These are phyloP conservation scores for Garcia nutans DNA, from an alignment of 345 rosid species.

Conservation along the genomic window DNA sequence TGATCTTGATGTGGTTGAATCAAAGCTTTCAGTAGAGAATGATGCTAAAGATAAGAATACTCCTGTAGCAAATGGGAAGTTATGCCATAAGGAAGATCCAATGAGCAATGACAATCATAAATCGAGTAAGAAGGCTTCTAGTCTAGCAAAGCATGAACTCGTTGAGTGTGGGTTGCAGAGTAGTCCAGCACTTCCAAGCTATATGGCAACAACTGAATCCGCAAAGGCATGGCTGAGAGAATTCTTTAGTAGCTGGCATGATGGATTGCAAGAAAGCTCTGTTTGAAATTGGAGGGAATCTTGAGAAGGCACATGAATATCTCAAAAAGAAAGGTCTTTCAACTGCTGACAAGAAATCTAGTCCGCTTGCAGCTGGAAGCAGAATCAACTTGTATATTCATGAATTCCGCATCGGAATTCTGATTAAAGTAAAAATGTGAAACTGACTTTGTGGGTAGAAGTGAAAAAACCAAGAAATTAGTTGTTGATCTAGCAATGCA, in stretches of 20 bases:
- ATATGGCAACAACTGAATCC: conserved; percentile 87
- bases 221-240: conserved; percentile 90
- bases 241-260: conserved; percentile 97
- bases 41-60: conserved; percentile 38
- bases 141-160: conserved; percentile 50
- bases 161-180: conserved; percentile 62
- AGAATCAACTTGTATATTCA: conserved; percentile 90
- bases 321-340: conserved; percentile 95
- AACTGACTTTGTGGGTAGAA: conserved; percentile 81
- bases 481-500: conserved; percentile 63
- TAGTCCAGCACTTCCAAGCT: conserved; percentile 75
- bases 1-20: conserved; percentile 37
- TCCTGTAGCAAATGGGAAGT: conserved; percentile 44
- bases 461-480: conserved; percentile 69
- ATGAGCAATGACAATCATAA: conserved; percentile 47
- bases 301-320: conserved; percentile 91
- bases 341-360: conserved; percentile 89
- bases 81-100: conserved; percentile 44
- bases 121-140: conserved; percentile 49
- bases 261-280: conserved; percentile 98
- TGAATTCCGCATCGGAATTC: conserved; percentile 80
- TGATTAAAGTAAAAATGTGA: conserved; percentile 90
- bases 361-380: conserved; percentile 92
- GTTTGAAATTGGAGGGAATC: conserved; percentile 81
- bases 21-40: conserved; percentile 28